Evolutionary conservation across 495 filamentous ascomycete genomes (phyloP), one percentile per base, ranked within the genome.

Genomic region (Neurospora cerealis): DNA sequence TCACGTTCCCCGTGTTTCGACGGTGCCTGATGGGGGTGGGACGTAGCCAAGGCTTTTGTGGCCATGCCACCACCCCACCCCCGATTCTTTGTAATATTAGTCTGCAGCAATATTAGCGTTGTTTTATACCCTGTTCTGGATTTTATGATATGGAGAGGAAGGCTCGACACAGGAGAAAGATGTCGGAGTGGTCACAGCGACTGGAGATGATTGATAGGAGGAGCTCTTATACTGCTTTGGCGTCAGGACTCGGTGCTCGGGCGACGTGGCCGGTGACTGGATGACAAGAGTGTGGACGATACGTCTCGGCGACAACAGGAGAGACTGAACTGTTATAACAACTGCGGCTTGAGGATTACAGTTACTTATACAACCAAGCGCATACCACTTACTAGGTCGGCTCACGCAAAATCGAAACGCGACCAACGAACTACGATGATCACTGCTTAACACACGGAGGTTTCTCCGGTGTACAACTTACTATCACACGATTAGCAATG

Each of bases 1-100:
- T 37, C 73, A 37, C 7, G 54, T 74, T 1, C 48, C 72, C 24
- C 73, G 28, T 4, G 73, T 60, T 13, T 70, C 71, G 48, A 66
- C 69, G 19, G 41, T 70, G 4, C 74, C 73, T 34, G 70, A 77
- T 71, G 73, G 75, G 39, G 75, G 76, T 0, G 77, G 75, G 36
- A 75, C 77, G 5, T 78, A 74, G 62, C 41, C 41, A 7, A 4
- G 21, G 37, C 21, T 19, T 28, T 17, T 36, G 54, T 66, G 54
- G 54, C 54, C 11, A 36, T 66, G 54, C 54, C 54, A 34, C 54
- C 13, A 17, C 54, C 54, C 28, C 1, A 8, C 54, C 54, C 32
- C 15, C 24, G 1, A 7, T 66, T 66, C 54, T 36, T 66, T 66
- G 54, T 66, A 66, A 32, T 15, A 66, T 66, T 66, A 66, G 54